These are phyloP conservation scores for Haematococcus lacustris DNA, from an alignment of 139 green algal genomes.

Conservation along the genomic window DNA sequence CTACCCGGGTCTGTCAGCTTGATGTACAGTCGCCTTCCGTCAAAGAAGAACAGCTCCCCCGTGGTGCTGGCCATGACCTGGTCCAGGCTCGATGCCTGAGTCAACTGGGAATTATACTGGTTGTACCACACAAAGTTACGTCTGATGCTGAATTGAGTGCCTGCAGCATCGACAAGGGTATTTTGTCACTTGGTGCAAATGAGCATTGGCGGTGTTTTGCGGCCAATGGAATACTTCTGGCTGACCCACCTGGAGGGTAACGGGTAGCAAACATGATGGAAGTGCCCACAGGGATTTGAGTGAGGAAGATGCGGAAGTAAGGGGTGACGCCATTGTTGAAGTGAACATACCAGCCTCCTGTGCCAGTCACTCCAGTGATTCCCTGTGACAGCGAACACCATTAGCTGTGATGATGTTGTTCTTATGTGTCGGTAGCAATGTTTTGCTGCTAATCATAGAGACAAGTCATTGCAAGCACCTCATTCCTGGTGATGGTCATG, in stretches of 20 bases:
- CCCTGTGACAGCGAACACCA: conserved; percentile 19
- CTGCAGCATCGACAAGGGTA: neutral
- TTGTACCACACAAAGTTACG: neutral
- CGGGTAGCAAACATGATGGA: conserved; percentile 36
- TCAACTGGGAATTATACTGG: neutral
- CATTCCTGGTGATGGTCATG: conserved; percentile 48
- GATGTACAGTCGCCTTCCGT: conserved; percentile 23
- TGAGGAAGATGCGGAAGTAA: conserved; percentile 31
- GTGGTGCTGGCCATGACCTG: neutral
- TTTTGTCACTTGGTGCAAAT: neutral
- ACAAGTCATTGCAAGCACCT: conserved; percentile 14
- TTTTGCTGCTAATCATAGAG: too few species aligned
- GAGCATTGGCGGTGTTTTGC: neutral
- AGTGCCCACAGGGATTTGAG: conserved; percentile 22
- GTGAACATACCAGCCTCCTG: conserved; percentile 37
- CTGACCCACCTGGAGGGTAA: conserved; percentile 27
- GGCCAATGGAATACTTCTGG: neutral
- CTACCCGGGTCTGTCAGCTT: conserved; percentile 40
- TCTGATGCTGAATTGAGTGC: neutral
- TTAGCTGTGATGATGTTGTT: neutral
- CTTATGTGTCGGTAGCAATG: too few species aligned
- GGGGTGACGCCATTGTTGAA: conserved; percentile 17
- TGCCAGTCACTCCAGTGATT: conserved; percentile 45
- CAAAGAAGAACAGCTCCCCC: neutral
- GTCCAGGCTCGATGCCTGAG: neutral